These are phyloP conservation scores for Vaccinium darrowii DNA, from an alignment of 148 eudicot genomes.

Conservation along the genomic window DNA sequence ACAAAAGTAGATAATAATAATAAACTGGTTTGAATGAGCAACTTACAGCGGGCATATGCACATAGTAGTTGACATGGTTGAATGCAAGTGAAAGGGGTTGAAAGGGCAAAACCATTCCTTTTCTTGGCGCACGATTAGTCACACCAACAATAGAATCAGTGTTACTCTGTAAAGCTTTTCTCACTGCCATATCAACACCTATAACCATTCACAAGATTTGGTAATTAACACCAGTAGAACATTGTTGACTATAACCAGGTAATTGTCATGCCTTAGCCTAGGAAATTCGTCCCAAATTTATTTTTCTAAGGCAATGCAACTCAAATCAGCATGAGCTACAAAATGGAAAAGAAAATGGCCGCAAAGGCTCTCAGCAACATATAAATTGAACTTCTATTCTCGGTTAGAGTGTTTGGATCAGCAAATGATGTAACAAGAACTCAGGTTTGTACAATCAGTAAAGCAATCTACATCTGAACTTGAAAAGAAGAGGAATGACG, in stretches of 20 bases:
- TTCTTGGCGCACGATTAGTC: conserved; percentile 19
- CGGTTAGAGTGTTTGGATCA: neutral
- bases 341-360: conserved; percentile 9
- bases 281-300: neutral
- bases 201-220: neutral
- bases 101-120: conserved; percentile 65
- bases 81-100: conserved; percentile 66
- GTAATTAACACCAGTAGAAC: neutral
- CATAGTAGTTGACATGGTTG: conserved; percentile 57
- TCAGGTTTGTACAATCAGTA: neutral
- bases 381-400: neutral
- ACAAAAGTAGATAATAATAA: neutral
- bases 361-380: neutral
- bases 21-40: neutral
- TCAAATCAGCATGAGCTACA: neutral
- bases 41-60: conserved; percentile 72
- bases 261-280: neutral
- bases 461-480: neutral
- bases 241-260: neutral
- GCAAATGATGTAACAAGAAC: neutral
- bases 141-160: conserved; percentile 18
- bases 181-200: conserved; percentile 23
- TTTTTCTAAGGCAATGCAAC: neutral
- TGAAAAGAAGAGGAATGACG: neutral
- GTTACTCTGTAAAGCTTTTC: conserved; percentile 17